These are phyloP conservation scores for Hondaea fermentalgiana DNA, from an alignment of 108 stramenopile species.

Conservation along the genomic window DNA sequence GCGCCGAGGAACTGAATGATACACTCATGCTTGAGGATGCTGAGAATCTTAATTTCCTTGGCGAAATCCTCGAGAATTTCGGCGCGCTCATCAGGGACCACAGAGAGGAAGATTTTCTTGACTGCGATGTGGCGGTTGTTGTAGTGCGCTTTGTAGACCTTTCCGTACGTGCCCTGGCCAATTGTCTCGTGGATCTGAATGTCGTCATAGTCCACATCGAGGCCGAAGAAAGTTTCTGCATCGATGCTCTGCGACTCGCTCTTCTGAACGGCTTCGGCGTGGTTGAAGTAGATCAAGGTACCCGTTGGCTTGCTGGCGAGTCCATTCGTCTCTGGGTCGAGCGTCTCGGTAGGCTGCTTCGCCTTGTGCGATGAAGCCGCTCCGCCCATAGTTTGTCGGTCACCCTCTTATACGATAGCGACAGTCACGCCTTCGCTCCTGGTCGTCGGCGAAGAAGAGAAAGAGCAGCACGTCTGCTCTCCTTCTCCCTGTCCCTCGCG, in stretches of 20 bases:
- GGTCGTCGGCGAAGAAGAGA: too few species aligned
- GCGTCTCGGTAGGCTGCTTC: background rate
- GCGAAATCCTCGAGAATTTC: slow-evolving; percentile 21
- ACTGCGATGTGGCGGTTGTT: background rate
- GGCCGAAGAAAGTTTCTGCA: slow-evolving; percentile 4
- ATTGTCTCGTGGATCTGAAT: slow-evolving; percentile 11
- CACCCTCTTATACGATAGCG: too few species aligned
- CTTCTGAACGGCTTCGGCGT: background rate
- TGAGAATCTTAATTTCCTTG: slow-evolving; percentile 22
- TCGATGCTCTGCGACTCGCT: slow-evolving; percentile 12
- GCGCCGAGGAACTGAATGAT: slow-evolving; percentile 18
- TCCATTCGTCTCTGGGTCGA: slow-evolving; percentile 4
- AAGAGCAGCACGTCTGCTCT: too few species aligned
- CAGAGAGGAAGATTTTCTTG: slow-evolving; percentile 15
- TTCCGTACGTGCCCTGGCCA: slow-evolving; percentile 15
- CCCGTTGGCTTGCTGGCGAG: background rate
- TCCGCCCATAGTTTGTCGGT: background rate
- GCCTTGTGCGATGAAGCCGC: background rate
- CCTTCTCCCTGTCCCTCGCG: too few species aligned
- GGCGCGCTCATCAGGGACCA: background rate
- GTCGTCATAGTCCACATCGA: slow-evolving; percentile 12
- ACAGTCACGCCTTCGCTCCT: too few species aligned
- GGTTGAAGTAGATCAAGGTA: background rate
- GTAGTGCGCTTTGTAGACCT: slow-evolving; percentile 24
- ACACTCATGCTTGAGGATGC: slow-evolving; percentile 10